Conservation (phyloP, 2,329 filamentous ascomycete species). For the Xylariaceae sp. region DNA sequence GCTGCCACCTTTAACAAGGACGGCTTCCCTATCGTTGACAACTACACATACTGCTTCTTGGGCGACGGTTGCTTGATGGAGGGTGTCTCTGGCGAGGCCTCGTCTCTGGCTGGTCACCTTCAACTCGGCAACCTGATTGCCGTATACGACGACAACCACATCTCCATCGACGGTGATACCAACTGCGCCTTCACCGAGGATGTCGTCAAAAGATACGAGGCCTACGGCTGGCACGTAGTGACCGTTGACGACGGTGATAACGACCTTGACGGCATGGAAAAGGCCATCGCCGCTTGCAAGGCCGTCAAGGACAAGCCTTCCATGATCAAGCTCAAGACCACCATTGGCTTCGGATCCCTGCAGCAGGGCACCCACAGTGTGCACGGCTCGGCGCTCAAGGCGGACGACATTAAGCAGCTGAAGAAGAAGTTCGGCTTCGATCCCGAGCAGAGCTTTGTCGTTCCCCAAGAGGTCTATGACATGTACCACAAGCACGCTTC, state of each 20-base stretch:
- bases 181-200: slow-evolving; percentile 97
- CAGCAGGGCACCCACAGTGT: slow-evolving; percentile 92
- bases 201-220: slow-evolving; percentile 87
- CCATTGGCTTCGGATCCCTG: slow-evolving; percentile 92
- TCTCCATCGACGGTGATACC: slow-evolving; percentile 91
- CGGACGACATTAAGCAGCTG: slow-evolving; percentile 87
- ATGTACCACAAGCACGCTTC: slow-evolving; percentile 78
- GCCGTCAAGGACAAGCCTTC: slow-evolving; percentile 93
- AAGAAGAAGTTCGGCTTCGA: slow-evolving; percentile 97
- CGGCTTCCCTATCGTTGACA: slow-evolving; percentile 84
- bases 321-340: slow-evolving; percentile 94
- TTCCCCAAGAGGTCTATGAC: slow-evolving; percentile 94
- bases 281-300: slow-evolving; percentile 79
- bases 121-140: slow-evolving; percentile 96
- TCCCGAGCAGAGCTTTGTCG: slow-evolving; percentile 86
- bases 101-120: slow-evolving; percentile 88
- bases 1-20: slow-evolving; percentile 95
- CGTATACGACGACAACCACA: slow-evolving; percentile 98
- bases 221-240: slow-evolving; percentile 93
- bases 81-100: slow-evolving; percentile 91
- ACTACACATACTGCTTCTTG: slow-evolving; percentile 96
- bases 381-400: slow-evolving; percentile 93
- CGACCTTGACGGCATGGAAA: slow-evolving; percentile 83
- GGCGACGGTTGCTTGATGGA: slow-evolving; percentile 99
- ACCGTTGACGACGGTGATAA: slow-evolving; percentile 82